Percentiles rank a stretch among this genome's conserved stretches.
phyloP scores from a whole-genome alignment of 345 rosid genomes.

The Populus ilicifolia region DNA sequence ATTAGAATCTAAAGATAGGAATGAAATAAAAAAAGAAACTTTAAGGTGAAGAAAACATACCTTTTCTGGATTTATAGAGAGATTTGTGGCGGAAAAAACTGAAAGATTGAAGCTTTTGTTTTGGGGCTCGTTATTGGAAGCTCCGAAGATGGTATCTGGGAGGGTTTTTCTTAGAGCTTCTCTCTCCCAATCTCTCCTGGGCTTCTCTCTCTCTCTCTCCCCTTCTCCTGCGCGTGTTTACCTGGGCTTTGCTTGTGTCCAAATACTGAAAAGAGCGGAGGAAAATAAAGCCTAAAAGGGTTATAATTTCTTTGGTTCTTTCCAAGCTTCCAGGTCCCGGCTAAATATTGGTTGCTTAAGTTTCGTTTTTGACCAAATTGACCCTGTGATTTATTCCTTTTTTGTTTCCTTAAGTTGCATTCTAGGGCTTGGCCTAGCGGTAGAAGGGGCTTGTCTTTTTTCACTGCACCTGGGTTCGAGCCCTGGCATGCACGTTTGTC shows the following conservation, averaged over 20 bases:
- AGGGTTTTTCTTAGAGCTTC: constrained; percentile 11
- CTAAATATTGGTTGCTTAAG: not conserved
- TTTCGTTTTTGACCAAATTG: not conserved
- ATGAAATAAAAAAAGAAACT: not conserved
- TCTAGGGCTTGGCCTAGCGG: too few relatives aligned
- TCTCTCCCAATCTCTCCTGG: not conserved
- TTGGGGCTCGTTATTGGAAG: not conserved
- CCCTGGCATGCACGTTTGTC: too few relatives aligned
- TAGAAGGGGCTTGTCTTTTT: too few relatives aligned
- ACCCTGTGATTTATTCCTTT: not conserved
- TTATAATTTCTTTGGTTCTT: not conserved
- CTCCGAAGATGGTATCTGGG: constrained; percentile 12
- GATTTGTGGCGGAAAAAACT: constrained; percentile 3
- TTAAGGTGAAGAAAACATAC: not conserved
- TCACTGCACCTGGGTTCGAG: too few relatives aligned
- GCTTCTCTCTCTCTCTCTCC: not conserved
- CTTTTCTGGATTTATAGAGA: not conserved
- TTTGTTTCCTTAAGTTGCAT: not conserved
- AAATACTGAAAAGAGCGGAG: not conserved
- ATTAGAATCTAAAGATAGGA: not conserved
- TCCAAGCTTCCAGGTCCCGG: not conserved
- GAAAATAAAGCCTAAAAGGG: not conserved
- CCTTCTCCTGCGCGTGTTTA: not conserved
- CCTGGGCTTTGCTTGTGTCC: not conserved
- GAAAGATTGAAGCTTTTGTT: not conserved